These are phyloP conservation scores for Fusarium pseudograminearum DNA, from an alignment of 2,329 filamentous ascomycete genomes.

Conservation along the genomic window DNA sequence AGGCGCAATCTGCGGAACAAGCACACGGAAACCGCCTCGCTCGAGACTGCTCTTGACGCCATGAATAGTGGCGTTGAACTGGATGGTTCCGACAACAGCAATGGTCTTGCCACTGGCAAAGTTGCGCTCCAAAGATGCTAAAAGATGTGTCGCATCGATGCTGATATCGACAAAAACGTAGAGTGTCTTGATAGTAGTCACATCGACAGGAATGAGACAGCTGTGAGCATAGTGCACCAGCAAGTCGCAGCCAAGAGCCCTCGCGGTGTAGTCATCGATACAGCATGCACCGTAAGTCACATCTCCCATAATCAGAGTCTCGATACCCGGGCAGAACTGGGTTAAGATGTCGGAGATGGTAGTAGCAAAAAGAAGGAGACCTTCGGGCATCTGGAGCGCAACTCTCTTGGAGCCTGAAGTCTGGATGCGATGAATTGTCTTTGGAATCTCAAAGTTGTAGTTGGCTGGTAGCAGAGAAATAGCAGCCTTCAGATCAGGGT, in stretches of 20 bases:
- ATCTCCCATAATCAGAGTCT: constrained; percentile 98
- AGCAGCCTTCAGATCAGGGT: constrained; percentile 86
- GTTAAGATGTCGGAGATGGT: constrained; percentile 97
- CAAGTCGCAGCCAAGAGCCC: constrained; percentile 92
- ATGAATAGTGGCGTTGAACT: constrained; percentile 98
- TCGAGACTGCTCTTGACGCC: constrained; percentile 82
- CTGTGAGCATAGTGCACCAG: constrained; percentile 97
- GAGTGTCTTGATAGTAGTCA: constrained; percentile 95
- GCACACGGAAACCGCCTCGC: constrained; percentile 82
- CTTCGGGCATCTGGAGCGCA: constrained; percentile 97
- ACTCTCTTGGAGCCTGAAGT: constrained; percentile 82
- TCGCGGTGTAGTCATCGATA: constrained; percentile 97
- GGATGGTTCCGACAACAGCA: constrained; percentile 95
- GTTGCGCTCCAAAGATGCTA: constrained; percentile 89
- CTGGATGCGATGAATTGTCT: constrained; percentile 95
- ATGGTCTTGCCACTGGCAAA: constrained; percentile 87
- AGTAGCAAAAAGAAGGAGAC: constrained; percentile 92
- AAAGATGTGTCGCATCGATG: constrained; percentile 89
- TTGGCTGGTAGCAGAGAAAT: constrained; percentile 91
- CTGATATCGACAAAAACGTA: constrained; percentile 99
- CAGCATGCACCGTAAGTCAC: constrained; percentile 99
- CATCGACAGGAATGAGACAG: constrained; percentile 94
- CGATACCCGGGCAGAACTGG: constrained; percentile 90
- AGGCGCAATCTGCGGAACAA: constrained; percentile 93
- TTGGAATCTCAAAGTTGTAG: constrained; percentile 98